Evolutionary conservation across 1,284 basidiomycete species (phyloP), one percentile per base, ranked within the genome.

Genomic region (Papiliotrema fonsecae): DNA sequence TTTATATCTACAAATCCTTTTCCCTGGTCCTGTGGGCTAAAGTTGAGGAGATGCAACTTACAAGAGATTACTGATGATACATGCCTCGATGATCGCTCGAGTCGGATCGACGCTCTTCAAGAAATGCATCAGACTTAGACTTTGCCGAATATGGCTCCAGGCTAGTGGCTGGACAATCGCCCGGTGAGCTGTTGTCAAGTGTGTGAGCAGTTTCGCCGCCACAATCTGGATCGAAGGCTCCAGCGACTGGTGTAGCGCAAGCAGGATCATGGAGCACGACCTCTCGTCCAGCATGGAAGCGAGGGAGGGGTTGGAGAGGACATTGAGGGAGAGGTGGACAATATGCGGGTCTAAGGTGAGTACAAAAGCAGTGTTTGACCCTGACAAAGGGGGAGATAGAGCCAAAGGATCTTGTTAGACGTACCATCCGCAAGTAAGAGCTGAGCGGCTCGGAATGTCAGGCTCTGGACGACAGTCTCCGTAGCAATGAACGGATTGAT

Each of bases 51-150:
- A 21, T 18, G 14, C 24, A 11, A 58, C 65, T 54, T 47, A 65
- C 65, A 67, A 43, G 2, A 67, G 48, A 47, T 79, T 78, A 7
- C 77, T 78, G 16, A 78, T 78, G 48, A 78, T 74, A 44, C 79
- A 67, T 31, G 76, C 72, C 25, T 72, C 69, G 51, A 78, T 75
- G 21, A 78, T 69, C 11, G 57, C 67, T 31, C 70, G 50, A 14
- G 85, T 86, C 59, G 90, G 73, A 68, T 90, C 87, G 4, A 59
- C 54, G 4, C 40, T 84, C 83, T 38, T 83, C 60, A 41, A 90
- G 71, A 34, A 94, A 62, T 2, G 88, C 89, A 68, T 92, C 86
- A 55, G 79, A 77, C 59, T 82, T 76, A 54, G 86, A 75, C 40
- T 92, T 83, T 28, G 88, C 83, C 60, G 49, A 30, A 65, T 59